Percentiles rank a stretch among this genome's conserved stretches.
Evolutionary conservation across 805 yeast species (phyloP).

Genomic region (Candida koratica): DNA sequence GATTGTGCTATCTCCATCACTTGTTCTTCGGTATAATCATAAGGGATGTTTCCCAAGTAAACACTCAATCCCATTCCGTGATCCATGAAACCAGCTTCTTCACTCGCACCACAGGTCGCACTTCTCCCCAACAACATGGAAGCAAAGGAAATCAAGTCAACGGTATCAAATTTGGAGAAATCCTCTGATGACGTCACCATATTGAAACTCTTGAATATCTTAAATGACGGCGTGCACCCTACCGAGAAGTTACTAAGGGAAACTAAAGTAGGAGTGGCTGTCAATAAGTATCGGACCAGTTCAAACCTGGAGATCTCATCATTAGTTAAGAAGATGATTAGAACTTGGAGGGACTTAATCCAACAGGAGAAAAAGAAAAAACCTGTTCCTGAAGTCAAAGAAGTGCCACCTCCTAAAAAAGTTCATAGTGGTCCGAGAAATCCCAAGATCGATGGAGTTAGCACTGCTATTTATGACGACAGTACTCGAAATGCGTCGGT

Average conservation of each 20-base stretch:
- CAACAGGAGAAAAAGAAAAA: constrained; percentile 54
- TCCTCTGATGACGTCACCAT: constrained; percentile 58
- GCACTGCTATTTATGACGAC: constrained; percentile 65
- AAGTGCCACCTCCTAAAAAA: constrained; percentile 28
- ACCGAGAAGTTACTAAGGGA: constrained; percentile 83
- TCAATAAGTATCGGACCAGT: constrained; percentile 77
- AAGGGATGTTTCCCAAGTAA: constrained; percentile 84
- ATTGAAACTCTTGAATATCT: constrained; percentile 57
- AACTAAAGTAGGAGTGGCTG: constrained; percentile 96
- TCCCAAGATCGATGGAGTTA: constrained; percentile 76
- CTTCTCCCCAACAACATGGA: constrained; percentile 46
- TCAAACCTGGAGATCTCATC: constrained; percentile 62
- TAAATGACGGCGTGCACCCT: constrained; percentile 73
- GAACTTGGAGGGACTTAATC: constrained; percentile 87
- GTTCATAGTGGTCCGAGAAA: constrained; percentile 58
- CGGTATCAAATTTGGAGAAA: constrained; percentile 71
- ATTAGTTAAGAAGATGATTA: constrained; percentile 77
- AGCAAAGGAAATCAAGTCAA: constrained; percentile 65
- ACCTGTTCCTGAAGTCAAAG: constrained; percentile 13
- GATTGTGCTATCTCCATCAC: constrained; percentile 79
- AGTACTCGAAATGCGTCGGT: constrained; percentile 81
- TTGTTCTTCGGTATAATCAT: constrained; percentile 91
- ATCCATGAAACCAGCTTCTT: too few relatives aligned
- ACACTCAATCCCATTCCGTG: constrained; percentile 39
- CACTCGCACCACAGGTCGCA: neutral